These are phyloP conservation scores for Stephania cephalantha DNA, from an alignment of 164 flowering plant genomes.

Conservation along the genomic window DNA sequence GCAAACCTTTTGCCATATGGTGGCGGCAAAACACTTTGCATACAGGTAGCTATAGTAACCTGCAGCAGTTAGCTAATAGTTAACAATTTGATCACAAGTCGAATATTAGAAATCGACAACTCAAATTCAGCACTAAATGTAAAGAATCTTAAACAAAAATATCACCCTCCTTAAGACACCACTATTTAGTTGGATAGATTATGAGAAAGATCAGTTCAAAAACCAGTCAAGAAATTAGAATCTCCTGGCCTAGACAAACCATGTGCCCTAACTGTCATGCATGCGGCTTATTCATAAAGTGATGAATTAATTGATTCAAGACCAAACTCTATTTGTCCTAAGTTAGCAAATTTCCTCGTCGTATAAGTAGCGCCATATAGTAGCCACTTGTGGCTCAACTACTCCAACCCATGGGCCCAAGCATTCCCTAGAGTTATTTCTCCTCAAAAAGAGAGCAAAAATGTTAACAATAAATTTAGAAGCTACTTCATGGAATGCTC, in stretches of 20 bases:
- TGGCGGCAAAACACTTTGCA: conserved; percentile 87
- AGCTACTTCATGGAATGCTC: background rate
- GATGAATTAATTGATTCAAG: too few species aligned
- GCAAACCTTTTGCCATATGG: conserved; percentile 77
- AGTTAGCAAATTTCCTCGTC: background rate
- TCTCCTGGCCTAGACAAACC: background rate
- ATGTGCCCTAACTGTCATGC: background rate
- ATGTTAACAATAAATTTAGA: background rate
- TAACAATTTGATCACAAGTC: background rate
- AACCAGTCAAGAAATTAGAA: background rate
- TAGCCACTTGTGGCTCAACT: background rate
- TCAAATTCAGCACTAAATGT: background rate
- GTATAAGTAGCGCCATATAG: background rate
- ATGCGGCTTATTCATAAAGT: background rate
- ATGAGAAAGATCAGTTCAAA: background rate
- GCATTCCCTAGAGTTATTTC: background rate
- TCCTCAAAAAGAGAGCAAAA: too few species aligned
- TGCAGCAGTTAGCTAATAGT: conserved; percentile 21
- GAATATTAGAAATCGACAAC: background rate
- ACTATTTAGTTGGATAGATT: background rate
- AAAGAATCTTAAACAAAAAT: background rate
- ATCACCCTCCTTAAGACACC: background rate
- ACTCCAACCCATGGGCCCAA: background rate
- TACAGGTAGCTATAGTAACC: conserved; percentile 95
- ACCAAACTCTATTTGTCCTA: background rate